These are phyloP conservation scores for Pholiota conissans DNA, from an alignment of 768 basidiomycete genomes.

Conservation along the genomic window DNA sequence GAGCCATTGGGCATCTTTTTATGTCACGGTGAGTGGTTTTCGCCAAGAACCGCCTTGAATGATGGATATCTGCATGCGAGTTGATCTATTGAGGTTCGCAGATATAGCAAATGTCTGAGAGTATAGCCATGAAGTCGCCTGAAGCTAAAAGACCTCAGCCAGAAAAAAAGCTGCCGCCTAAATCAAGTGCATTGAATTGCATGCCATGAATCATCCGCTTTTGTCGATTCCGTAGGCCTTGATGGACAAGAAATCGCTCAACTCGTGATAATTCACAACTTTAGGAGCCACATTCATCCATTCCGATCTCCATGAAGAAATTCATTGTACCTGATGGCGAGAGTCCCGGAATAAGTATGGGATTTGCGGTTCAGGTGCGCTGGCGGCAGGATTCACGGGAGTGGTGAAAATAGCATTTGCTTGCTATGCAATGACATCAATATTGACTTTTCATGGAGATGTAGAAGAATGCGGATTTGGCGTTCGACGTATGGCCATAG, in stretches of 20 bases:
- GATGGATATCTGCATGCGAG: not conserved
- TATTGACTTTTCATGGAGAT: too few species aligned
- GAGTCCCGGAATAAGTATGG: too few species aligned
- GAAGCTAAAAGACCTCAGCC: not conserved
- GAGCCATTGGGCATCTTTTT: conserved; percentile 3
- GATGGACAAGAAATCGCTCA: not conserved
- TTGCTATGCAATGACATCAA: too few species aligned
- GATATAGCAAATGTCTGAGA: not conserved
- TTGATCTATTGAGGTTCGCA: not conserved
- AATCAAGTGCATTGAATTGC: not conserved
- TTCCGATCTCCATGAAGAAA: too few species aligned
- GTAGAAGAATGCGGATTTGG: too few species aligned
- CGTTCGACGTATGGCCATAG: too few species aligned
- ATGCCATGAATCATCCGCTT: not conserved
- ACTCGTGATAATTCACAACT: too few species aligned
- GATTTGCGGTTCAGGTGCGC: too few species aligned
- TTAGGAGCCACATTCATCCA: too few species aligned
- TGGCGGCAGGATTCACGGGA: too few species aligned
- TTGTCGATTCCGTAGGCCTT: not conserved
- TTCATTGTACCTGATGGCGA: too few species aligned
- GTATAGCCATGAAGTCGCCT: not conserved
- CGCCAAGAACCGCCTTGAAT: not conserved
- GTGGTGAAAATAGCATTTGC: too few species aligned
- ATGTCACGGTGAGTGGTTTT: not conserved
- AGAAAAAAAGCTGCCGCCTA: not conserved